Evolutionary conservation across 2,329 filamentous ascomycete species (phyloP).

Genomic region (Metarhizium brunneum): DNA sequence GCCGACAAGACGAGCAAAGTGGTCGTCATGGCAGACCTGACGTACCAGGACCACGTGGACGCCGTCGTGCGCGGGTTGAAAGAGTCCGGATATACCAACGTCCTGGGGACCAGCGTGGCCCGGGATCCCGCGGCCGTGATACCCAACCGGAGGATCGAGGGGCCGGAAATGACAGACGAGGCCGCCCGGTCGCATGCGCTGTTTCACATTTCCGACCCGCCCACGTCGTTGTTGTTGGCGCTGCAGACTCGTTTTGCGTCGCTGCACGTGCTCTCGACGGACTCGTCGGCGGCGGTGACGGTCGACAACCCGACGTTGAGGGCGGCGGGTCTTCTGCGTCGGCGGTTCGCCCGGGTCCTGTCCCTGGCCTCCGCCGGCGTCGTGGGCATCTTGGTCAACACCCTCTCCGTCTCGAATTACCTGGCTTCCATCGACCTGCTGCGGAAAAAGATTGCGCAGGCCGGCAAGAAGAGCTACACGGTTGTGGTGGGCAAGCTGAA

Average conservation of each 20-base stretch:
- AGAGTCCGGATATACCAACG: constrained; percentile 55
- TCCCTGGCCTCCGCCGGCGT: constrained; percentile 71
- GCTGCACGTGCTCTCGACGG: constrained; percentile 68
- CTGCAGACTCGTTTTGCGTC: constrained; percentile 73
- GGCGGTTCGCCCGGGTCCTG: constrained; percentile 81
- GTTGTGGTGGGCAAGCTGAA: constrained; percentile 97
- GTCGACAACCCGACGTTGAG: constrained; percentile 35
- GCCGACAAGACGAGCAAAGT: constrained; percentile 52
- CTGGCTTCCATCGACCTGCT: constrained; percentile 69
- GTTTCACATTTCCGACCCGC: constrained; percentile 77
- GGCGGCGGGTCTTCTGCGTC: constrained; percentile 54
- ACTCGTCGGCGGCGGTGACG: constrained; percentile 39
- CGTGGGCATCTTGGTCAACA: constrained; percentile 93
- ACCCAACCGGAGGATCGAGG: constrained; percentile 67
- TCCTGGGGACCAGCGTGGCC: constrained; percentile 63
- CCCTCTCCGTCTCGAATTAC: constrained; percentile 85
- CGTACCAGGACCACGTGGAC: constrained; percentile 67
- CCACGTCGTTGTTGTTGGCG: constrained; percentile 74
- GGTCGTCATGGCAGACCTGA: constrained; percentile 82
- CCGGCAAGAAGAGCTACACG: constrained; percentile 91
- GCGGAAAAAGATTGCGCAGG: constrained; percentile 60
- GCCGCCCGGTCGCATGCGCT: constrained; percentile 59
- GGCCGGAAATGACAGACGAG: constrained; percentile 26
- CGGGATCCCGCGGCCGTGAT: constrained; percentile 72
- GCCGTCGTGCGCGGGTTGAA: constrained; percentile 45